phyloP scores from a whole-genome alignment of 179 eudicot genomes.

The Sideroxylon spinosum region DNA sequence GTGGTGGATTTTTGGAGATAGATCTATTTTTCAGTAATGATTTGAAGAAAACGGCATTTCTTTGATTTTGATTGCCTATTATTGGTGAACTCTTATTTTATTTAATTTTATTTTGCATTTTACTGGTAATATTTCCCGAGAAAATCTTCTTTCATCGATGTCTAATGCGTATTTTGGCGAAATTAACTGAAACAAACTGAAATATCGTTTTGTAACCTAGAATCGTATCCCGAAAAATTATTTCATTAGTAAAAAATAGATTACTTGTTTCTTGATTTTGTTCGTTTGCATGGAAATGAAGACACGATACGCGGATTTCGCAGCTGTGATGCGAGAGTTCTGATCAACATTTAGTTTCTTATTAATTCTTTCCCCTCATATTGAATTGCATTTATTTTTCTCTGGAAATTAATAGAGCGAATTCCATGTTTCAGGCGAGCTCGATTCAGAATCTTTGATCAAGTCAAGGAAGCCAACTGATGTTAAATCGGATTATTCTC shows the following conservation, averaged over 20 bases:
- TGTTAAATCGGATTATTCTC: conserved; percentile 88
- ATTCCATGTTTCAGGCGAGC: conserved; percentile 60
- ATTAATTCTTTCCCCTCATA: neutral
- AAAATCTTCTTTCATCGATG: no score
- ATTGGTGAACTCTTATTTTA: neutral
- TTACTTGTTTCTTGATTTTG: no score
- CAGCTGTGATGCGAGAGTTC: neutral
- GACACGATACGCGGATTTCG: neutral
- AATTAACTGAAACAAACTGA: no score
- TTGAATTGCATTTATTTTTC: neutral
- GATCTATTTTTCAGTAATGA: neutral
- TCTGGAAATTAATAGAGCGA: conserved; percentile 13
- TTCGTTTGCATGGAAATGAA: neutral
- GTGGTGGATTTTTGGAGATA: conserved; percentile 98
- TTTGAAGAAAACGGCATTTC: neutral
- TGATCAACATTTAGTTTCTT: neutral
- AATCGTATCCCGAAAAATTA: no score
- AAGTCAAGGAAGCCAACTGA: conserved; percentile 75
- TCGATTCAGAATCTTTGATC: conserved; percentile 60
- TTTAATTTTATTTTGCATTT: neutral
- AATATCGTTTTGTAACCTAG: no score
- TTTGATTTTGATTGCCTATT: neutral
- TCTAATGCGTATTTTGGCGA: no score
- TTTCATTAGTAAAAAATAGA: no score
- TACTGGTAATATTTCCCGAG: no score